Evolutionary conservation across 805 yeast genomes (phyloP).

Genomic region (Candida multigemmis): DNA sequence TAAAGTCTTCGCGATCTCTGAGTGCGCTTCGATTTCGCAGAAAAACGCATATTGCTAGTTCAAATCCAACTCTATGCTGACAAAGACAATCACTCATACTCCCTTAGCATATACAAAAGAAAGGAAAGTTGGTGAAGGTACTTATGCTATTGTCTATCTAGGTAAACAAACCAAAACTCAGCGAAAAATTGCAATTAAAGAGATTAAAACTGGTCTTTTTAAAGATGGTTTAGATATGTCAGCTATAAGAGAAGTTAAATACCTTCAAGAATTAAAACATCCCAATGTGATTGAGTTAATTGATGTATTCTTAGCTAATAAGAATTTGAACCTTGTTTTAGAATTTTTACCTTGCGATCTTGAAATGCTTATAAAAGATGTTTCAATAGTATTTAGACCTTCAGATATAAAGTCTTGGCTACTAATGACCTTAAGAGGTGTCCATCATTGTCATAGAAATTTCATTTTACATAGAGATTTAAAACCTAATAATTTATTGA

Average conservation of each 20-base stretch:
- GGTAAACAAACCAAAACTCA: slow-evolving; percentile 54
- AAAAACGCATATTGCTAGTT: too few species aligned
- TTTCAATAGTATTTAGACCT: slow-evolving; percentile 63
- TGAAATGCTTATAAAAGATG: slow-evolving; percentile 82
- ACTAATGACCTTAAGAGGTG: slow-evolving; percentile 87
- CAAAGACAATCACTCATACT: too few species aligned
- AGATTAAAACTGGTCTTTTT: slow-evolving; percentile 88
- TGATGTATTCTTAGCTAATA: slow-evolving; percentile 70
- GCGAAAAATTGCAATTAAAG: slow-evolving; percentile 81
- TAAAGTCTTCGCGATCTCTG: too few species aligned
- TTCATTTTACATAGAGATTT: slow-evolving; percentile 86
- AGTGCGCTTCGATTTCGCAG: too few species aligned
- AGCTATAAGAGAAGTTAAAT: slow-evolving; percentile 89
- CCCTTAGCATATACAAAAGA: slow-evolving; percentile 45
- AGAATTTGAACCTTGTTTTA: slow-evolving; percentile 72
- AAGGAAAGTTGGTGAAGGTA: slow-evolving; percentile 95
- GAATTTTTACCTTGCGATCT: slow-evolving; percentile 85
- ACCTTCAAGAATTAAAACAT: slow-evolving; percentile 65
- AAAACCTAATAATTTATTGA: slow-evolving; percentile 82
- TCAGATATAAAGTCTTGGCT: slow-evolving; percentile 92
- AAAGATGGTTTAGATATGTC: slow-evolving; percentile 98
- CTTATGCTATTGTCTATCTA: slow-evolving; percentile 91
- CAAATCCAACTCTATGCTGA: too few species aligned
- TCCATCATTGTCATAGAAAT: slow-evolving; percentile 92
- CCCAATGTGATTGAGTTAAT: slow-evolving; percentile 77